phyloP scores from a whole-genome alignment of 441 rosid genomes.

The Flueggea neowawraea region DNA sequence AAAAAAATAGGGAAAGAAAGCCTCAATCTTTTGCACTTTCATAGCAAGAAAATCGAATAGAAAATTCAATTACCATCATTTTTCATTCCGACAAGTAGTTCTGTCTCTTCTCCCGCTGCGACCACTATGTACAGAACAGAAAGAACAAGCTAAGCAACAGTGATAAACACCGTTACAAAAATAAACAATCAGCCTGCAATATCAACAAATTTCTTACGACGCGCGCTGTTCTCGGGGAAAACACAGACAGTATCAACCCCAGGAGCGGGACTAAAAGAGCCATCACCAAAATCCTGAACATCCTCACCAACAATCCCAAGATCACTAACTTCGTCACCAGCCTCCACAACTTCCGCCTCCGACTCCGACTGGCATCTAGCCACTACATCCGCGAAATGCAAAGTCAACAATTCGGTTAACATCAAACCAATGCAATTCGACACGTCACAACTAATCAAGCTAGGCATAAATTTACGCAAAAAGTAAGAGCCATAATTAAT shows the following conservation, averaged over 20 bases:
- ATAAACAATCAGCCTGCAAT: background rate
- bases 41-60: slow-evolving; percentile 3
- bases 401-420: too few relatives aligned
- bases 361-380: slow-evolving; percentile 72
- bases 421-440: too few relatives aligned
- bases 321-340: slow-evolving; percentile 55
- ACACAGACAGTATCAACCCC: slow-evolving; percentile 72
- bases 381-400: slow-evolving; percentile 29
- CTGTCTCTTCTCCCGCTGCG: slow-evolving; percentile 87
- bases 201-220: slow-evolving; percentile 33
- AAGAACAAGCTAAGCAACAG: background rate
- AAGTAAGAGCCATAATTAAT: too few relatives aligned
- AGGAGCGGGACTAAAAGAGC: slow-evolving; percentile 55
- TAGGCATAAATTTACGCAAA: too few relatives aligned
- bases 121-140: slow-evolving; percentile 50
- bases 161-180: background rate
- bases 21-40: slow-evolving; percentile 1
- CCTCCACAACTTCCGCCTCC: slow-evolving; percentile 44
- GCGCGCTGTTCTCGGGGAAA: slow-evolving; percentile 85
- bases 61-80: slow-evolving; percentile 64
- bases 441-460: too few relatives aligned
- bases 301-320: slow-evolving; percentile 80
- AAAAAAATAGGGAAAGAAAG: slow-evolving; percentile 2
- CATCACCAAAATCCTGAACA: slow-evolving; percentile 63
- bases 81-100: slow-evolving; percentile 79